Evolutionary conservation across 208 protist species (phyloP).

Genomic region (Strigomonas culicis): DNA sequence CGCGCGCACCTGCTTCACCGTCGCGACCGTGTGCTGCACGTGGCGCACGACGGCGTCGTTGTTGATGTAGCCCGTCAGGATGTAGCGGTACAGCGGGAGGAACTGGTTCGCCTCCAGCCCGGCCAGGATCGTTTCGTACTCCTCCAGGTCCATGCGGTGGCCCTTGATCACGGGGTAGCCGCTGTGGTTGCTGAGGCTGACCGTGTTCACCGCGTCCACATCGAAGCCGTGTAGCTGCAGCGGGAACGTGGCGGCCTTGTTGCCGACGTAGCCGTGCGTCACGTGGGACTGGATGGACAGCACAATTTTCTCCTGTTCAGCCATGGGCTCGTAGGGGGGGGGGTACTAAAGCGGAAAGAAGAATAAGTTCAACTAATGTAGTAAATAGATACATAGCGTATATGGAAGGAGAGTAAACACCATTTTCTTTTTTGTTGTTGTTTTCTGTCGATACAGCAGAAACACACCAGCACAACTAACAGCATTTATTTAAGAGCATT

Average conservation of each 20-base stretch:
- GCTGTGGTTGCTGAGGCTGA: slow-evolving; percentile 95
- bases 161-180: slow-evolving; percentile 91
- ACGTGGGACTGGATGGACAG: slow-evolving; percentile 96
- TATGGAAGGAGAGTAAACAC: not conserved
- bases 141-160: slow-evolving; percentile 74
- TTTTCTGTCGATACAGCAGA: too few species aligned
- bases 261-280: slow-evolving; percentile 96
- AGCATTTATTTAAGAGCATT: too few species aligned
- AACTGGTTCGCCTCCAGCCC: slow-evolving; percentile 88
- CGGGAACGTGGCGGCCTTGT: slow-evolving; percentile 93
- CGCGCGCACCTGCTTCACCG: slow-evolving; percentile 26
- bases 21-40: slow-evolving; percentile 26
- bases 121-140: slow-evolving; percentile 76
- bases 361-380: too few species aligned
- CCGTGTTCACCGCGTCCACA: slow-evolving; percentile 93
- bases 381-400: too few species aligned
- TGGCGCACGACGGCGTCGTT: slow-evolving; percentile 59
- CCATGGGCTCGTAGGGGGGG: too few species aligned
- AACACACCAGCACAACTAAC: too few species aligned
- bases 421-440: not conserved
- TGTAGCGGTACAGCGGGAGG: slow-evolving; percentile 70
- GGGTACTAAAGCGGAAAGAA: too few species aligned
- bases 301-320: slow-evolving; percentile 48
- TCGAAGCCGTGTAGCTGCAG: slow-evolving; percentile 95
- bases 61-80: slow-evolving; percentile 95